Evolutionary conservation across 2,329 filamentous ascomycete species (phyloP), one percentile per base, ranked within the genome.

Genomic region (Epicoccum sorghinum): DNA sequence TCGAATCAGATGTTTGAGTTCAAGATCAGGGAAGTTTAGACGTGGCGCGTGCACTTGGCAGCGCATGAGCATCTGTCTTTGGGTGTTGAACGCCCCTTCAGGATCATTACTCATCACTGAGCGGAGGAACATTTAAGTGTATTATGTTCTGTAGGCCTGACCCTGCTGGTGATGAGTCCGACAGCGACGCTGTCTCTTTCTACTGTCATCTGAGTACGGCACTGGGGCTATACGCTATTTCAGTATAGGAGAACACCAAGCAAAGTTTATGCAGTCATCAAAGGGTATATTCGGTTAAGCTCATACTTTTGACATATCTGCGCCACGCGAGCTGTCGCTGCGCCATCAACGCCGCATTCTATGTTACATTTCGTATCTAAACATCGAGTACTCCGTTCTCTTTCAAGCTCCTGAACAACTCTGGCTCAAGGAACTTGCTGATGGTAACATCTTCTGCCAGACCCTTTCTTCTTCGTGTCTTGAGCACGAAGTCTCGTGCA

Each of bases 371-470:
- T 46, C 12, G 39, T 55, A 61, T 29, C 10, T 82, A 61, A 67
- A 3, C 82, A 68, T 92, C 92, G 60, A 98, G 78, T 63, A 96
- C 87, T 2, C 93, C 93, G 66, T 89, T 95, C 76, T 96, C 92
- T 78, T 91, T 90, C 69, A 98, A 78, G 63, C 86, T 90, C 74
- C 89, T 87, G 79, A 96, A 96, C 58, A 98, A 86, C 74, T 98
- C 95, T 1, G 92, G 91, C 79, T 99, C 95, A 61, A 99, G 79
- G 78, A 98, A 99, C 72, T 96, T 97, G 74, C 91, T 92, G 51
- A 98, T 92, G 27, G 89, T 93, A 36, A 98, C 91, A 74, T 98
- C 95, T 80, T 98, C 95, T 59, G 91, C 93, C 58, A 99, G 76
- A 1, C 95, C 95, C 83, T 99, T 99, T 64, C 95, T 85, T 69